Base-by-base conservation (phyloP, 2,329 filamentous ascomycete genomes). In the Xylaria sp. region DNA sequence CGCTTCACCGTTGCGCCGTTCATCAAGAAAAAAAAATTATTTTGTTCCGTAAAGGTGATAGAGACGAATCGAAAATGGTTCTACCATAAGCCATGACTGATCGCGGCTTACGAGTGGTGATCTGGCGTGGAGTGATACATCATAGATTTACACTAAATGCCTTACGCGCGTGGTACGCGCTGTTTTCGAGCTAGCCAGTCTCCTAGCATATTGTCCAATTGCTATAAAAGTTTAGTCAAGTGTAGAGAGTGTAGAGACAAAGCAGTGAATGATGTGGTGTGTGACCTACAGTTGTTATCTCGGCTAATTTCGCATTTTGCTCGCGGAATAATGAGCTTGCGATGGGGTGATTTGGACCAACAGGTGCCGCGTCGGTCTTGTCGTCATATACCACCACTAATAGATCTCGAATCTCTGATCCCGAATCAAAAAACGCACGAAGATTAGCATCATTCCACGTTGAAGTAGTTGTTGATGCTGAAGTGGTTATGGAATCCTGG, bases 361-460 rank as follows among this genome's bases (percentile, higher is more conserved):
- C 92, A 20, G 93, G 92, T 48, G 89, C 87, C 18, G 97, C 90
- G 67, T 94, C 92, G 15, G 90, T 92, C 78, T 94, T 97, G 80
- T 98, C 95, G 77, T 97, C 94, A 77, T 97, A 94, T 32, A 99
- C 93, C 68, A 99, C 92, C 43, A 94, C 87, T 60, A 98, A 86
- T 77, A 98, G 87, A 78, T 99, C 95, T 59, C 93, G 89, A 72
- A 99, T 93, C 70, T 97, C 93, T 39, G 90, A 90, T 68, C 93
- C 90, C 73, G 96, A 93, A 72, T 98, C 95, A 75, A 98, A 91
- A 81, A 97, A 99, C 15, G 92, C 91, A 67, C 93, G 89, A 32
- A 99, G 86, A 74, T 90, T 93, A 64, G 89, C 86, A 79, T 98
- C 95, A 70, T 93, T 95, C 96, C 96, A 99, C 0, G 89, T 88